Base-by-base conservation (phyloP, 2,329 filamentous ascomycete species). In the Penicillium verrucosum region DNA sequence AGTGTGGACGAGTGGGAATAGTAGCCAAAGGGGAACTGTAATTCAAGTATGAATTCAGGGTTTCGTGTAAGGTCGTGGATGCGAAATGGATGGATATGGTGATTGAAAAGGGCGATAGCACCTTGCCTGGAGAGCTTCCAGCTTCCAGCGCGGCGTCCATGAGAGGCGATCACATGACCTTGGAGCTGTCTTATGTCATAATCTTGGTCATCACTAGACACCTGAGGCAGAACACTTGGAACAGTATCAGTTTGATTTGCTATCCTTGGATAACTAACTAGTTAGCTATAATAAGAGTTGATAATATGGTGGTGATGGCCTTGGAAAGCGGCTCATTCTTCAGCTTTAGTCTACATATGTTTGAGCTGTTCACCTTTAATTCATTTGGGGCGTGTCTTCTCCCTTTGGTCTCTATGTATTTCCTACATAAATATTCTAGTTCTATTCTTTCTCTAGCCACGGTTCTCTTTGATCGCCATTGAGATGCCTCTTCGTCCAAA, bases 101-200 rank as follows among this genome's bases (percentile, higher is more conserved):
- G 64, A 59, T 63, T 58, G 56, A 50, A 48, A 42, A 55, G 49
- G 45, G 44, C 54, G 54, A 57, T 41, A 46, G 57, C 49, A 50
- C 51, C 57, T 54, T 54, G 58, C 66, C 67, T 64, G 62, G 64
- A 59, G 65, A 72, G 70, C 69, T 70, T 65, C 62, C 59, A 60
- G 63, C 64, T 70, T 65, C 61, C 56, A 59, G 54, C 57, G 60
- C 54, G 56, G 58, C 63, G 30, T 55, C 45, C 61, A 64, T 57
- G 54, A 65, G 62, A 60, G 54, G 51, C 12, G 38, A 27, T 62
- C 58, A 64, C 63, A 56, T 68, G 64, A 60, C 47, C 41, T 23
- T 7, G 14, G 12, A 25, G 9, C n/a, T 30, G 30, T 23, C 49
- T 55, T 64, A 65, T 50, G 64, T 65, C 61, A 64, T 43, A 41